Evolutionary conservation across 1,284 basidiomycete genomes (phyloP).

Genomic region (Golubevia pallescens): DNA sequence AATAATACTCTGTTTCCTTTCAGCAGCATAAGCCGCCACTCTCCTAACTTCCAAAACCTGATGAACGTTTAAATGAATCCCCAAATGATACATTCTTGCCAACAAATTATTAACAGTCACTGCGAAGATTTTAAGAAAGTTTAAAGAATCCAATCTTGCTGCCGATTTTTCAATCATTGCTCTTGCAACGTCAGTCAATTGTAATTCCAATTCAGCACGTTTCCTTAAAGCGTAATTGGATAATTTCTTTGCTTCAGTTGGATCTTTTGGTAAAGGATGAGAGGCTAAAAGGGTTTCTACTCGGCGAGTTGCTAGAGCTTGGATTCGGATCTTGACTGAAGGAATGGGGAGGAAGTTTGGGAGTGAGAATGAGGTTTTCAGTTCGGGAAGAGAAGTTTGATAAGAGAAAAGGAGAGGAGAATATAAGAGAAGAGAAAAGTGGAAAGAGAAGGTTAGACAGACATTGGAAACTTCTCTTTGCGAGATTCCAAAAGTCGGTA

Average conservation of each 20-base stretch:
- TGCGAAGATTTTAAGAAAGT: slow-evolving; percentile 48
- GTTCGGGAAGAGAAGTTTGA: too few species aligned
- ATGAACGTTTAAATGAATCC: slow-evolving; percentile 51
- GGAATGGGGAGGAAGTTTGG: too few species aligned
- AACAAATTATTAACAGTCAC: slow-evolving; percentile 52
- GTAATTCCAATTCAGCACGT: slow-evolving; percentile 41
- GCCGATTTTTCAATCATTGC: slow-evolving; percentile 35
- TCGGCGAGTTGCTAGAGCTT: too few species aligned
- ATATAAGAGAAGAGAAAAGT: too few species aligned
- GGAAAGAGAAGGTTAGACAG: too few species aligned
- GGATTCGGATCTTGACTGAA: too few species aligned
- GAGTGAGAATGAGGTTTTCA: too few species aligned
- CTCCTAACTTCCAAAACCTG: slow-evolving; percentile 53
- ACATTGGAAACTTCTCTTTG: too few species aligned
- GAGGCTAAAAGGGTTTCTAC: too few species aligned
- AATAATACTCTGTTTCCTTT: slow-evolving; percentile 60
- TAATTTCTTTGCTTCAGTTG: neutral
- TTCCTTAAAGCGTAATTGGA: slow-evolving; percentile 13
- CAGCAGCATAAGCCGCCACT: slow-evolving; percentile 54
- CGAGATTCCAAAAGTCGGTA: too few species aligned
- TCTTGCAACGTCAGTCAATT: slow-evolving; percentile 39
- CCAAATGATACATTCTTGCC: slow-evolving; percentile 49
- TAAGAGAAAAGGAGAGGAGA: too few species aligned
- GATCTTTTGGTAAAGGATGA: too few species aligned
- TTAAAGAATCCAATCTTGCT: slow-evolving; percentile 41